phyloP scores from a whole-genome alignment of 305 asterid genomes.

The Fraxinus platypoda region DNA sequence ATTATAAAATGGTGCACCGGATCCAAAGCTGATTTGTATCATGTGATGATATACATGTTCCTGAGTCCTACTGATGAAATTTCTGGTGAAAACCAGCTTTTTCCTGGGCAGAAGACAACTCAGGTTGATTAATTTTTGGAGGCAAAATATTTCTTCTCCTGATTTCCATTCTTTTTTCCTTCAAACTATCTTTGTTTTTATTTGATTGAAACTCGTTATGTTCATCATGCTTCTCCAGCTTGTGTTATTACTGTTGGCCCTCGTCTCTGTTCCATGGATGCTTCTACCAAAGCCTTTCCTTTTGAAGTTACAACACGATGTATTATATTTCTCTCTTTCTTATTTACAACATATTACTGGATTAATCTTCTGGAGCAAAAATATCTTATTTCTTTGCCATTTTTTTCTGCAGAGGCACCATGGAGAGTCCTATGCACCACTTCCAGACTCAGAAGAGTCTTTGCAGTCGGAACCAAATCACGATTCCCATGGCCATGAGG shows the following conservation, averaged over 20 bases:
- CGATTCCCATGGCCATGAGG: slow-evolving; percentile 82
- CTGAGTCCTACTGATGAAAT: slow-evolving; percentile 73
- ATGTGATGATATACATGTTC: slow-evolving; percentile 97
- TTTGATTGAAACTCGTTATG: slow-evolving; percentile 20
- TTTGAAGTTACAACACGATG: slow-evolving; percentile 69
- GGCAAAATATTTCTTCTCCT: background rate
- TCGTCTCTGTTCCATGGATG: slow-evolving; percentile 94
- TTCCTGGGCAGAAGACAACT: slow-evolving; percentile 64
- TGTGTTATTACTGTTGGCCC: slow-evolving; percentile 60
- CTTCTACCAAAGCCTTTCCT: slow-evolving; percentile 90
- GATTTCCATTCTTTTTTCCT: slow-evolving; percentile 14
- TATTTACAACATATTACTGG: slow-evolving; percentile 15
- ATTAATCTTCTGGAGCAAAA: slow-evolving; percentile 9
- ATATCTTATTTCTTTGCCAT: background rate
- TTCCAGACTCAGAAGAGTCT: slow-evolving; percentile 68
- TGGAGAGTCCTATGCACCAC: slow-evolving; percentile 59
- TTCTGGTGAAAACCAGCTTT: slow-evolving; percentile 73
- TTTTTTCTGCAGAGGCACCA: slow-evolving; percentile 71
- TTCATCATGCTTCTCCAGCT: slow-evolving; percentile 47
- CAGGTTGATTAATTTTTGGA: slow-evolving; percentile 44
- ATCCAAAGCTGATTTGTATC: slow-evolving; percentile 87
- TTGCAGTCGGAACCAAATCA: slow-evolving; percentile 63
- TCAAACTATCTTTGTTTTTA: background rate
- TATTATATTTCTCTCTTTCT: slow-evolving; percentile 29
- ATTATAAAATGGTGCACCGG: slow-evolving; percentile 88